Evolutionary conservation across 306 rosid species (phyloP).

Genomic region (Sphenostylis stenocarpa): DNA sequence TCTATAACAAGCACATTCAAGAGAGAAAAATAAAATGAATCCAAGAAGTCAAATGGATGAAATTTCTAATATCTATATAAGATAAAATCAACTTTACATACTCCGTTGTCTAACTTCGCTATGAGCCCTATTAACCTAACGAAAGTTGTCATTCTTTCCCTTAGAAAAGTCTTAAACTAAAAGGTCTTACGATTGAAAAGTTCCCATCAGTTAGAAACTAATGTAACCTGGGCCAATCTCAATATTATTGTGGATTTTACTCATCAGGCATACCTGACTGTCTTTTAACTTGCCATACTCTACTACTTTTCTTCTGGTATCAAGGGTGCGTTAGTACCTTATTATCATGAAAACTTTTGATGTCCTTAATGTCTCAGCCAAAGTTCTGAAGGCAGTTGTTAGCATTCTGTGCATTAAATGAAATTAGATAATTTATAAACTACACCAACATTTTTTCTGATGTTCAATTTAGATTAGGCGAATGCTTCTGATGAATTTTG

Average conservation of each 20-base stretch:
- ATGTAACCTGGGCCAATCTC: background rate
- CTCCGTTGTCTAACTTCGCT: background rate
- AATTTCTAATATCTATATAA: background rate
- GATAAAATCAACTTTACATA: background rate
- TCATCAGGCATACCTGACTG: background rate
- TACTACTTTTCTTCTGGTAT: background rate
- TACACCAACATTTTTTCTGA: background rate
- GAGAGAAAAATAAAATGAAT: background rate
- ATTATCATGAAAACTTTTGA: too few relatives aligned
- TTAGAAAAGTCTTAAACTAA: background rate
- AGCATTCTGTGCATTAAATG: background rate
- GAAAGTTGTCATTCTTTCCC: background rate
- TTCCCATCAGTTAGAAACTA: background rate
- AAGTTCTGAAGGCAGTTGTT: background rate
- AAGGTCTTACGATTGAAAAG: background rate
- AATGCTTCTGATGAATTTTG: background rate
- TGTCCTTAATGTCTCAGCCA: background rate
- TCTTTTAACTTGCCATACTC: background rate
- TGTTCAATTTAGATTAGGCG: background rate
- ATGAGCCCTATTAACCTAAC: background rate
- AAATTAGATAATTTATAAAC: background rate
- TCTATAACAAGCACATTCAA: background rate
- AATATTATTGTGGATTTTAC: background rate
- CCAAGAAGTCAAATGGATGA: background rate
- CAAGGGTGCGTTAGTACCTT: background rate